A percentile compares a stretch with the other conserved stretches of the same genome.
Conservation (phyloP, 2,329 filamentous ascomycete genomes). For the Golovinomyces cichoracearum region DNA sequence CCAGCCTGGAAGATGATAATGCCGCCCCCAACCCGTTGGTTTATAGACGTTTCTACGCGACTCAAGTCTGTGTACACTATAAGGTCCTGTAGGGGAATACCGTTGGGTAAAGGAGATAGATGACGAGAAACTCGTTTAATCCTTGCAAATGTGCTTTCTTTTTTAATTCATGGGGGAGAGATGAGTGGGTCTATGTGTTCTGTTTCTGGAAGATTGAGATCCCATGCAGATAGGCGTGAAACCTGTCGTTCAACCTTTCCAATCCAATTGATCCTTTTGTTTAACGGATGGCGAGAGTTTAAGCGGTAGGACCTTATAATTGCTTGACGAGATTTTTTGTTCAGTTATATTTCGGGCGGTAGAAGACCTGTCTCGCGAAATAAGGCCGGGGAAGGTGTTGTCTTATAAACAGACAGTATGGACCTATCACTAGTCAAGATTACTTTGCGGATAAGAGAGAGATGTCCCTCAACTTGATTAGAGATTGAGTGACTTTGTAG, state of each 20-base stretch:
- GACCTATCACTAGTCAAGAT: not conserved
- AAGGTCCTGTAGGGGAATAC: not conserved
- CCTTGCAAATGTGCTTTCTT: not conserved
- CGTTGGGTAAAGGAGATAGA: not conserved
- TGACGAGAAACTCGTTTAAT: not conserved
- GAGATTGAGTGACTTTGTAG: not conserved
- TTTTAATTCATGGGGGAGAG: not conserved
- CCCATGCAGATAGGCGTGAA: not conserved
- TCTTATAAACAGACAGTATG: not conserved
- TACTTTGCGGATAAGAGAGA: not conserved
- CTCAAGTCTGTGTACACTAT: not conserved
- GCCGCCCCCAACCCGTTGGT: not conserved
- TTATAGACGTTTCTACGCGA: not conserved
- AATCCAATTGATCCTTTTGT: not conserved
- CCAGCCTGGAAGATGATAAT: not conserved
- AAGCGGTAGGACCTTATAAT: not conserved
- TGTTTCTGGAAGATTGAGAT: not conserved
- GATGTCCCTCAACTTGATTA: not conserved
- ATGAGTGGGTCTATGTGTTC: not conserved
- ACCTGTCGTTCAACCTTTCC: not conserved
- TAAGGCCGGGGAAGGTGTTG: not conserved
- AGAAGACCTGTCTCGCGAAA: not conserved
- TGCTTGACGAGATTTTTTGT: not conserved
- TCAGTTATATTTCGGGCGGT: not conserved
- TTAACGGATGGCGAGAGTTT: not conserved